Conservation (phyloP, 2,329 filamentous ascomycete species). For the Hyphodiscus sp. region DNA sequence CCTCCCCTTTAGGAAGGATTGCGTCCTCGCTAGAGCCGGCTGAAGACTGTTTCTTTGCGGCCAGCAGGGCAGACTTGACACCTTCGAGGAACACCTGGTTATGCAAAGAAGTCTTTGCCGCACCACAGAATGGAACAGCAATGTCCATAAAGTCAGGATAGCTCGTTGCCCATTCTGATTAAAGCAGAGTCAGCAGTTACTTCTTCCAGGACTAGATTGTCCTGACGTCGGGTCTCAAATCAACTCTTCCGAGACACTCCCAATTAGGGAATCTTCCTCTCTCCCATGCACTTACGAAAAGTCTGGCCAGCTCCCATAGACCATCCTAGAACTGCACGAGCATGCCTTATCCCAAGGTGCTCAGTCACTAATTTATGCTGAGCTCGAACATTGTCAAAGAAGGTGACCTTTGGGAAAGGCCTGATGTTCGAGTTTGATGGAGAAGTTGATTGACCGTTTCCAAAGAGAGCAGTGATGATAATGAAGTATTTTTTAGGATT, state of each 20-base stretch:
- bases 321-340: constrained; percentile 60
- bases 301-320: constrained; percentile 65
- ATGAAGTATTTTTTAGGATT: constrained; percentile 61
- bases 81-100: constrained; percentile 65
- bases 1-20: constrained; percentile 31
- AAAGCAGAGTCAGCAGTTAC: too few species aligned
- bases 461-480: constrained; percentile 62
- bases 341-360: constrained; percentile 52
- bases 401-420: constrained; percentile 55
- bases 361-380: constrained; percentile 61
- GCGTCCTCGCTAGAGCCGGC: constrained; percentile 44
- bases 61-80: constrained; percentile 53
- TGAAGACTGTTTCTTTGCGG: constrained; percentile 47
- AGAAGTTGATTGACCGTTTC: constrained; percentile 61
- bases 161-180: constrained; percentile 44
- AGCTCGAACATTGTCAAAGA: constrained; percentile 64
- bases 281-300: constrained; percentile 32
- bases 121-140: constrained; percentile 59
- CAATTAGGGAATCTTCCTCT: too few species aligned
- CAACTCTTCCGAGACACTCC: too few species aligned
- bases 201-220: too few species aligned
- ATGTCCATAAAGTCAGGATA: constrained; percentile 55
- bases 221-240: too few species aligned
- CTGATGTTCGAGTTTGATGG: constrained; percentile 54
- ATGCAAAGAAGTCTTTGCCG: constrained; percentile 57